Conservation (phyloP, 2,329 filamentous ascomycete species). For the Dothideomycetidae sp. region DNA sequence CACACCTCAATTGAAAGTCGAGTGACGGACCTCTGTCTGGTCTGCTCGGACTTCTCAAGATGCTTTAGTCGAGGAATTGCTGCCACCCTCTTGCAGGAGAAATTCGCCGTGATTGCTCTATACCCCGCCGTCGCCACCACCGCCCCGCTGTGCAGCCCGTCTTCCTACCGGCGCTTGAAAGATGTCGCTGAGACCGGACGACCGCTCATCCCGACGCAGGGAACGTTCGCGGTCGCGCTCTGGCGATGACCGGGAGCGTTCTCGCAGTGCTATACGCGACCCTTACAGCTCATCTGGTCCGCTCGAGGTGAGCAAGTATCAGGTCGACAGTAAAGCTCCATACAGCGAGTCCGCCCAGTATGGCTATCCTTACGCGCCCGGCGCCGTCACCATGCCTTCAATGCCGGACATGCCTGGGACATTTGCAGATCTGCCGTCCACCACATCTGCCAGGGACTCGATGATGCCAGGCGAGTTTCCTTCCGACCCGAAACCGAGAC, state of each 20-base stretch:
- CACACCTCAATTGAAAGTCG: too few species aligned
- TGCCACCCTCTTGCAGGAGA: too few species aligned
- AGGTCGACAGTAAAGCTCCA: neutral
- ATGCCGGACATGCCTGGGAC: conserved; percentile 6
- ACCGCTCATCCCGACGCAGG: conserved; percentile 6
- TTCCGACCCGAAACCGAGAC: neutral
- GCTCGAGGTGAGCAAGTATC: conserved; percentile 2
- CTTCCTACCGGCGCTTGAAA: too few species aligned
- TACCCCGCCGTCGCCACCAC: too few species aligned
- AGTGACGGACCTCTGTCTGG: too few species aligned
- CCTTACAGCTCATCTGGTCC: conserved; percentile 4
- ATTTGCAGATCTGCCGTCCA: neutral
- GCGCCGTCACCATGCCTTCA: conserved; percentile 1
- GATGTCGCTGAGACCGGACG: conserved; percentile 9
- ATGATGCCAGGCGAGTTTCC: conserved; percentile 4
- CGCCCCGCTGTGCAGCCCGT: too few species aligned
- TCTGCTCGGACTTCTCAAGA: too few species aligned
- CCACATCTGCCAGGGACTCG: conserved; percentile 3
- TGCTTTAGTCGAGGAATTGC: too few species aligned
- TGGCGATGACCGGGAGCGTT: conserved; percentile 3
- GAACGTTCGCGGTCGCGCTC: conserved; percentile 6
- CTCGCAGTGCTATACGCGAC: conserved; percentile 5
- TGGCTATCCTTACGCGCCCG: neutral
- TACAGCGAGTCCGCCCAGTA: neutral
- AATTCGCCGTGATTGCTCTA: too few species aligned